Evolutionary conservation across 2,329 filamentous ascomycete species (phyloP).

Genomic region (Xylaria sp.): DNA sequence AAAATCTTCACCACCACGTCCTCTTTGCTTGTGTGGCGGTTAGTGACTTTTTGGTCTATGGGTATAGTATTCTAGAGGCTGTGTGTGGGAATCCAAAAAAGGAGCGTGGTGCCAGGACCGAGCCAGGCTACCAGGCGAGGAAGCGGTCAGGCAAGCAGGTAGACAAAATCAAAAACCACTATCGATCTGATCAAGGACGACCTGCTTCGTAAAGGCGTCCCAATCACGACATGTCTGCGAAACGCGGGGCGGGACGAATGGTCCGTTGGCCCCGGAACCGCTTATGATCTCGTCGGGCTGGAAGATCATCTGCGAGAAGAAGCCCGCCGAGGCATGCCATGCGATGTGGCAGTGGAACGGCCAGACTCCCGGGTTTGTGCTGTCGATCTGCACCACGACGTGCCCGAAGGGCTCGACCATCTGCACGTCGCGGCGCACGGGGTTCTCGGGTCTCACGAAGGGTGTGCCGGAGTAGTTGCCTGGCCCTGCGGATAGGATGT

Average conservation of each 20-base stretch:
- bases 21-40: not conserved
- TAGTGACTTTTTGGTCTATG: not conserved
- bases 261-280: too few relatives aligned
- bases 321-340: slow-evolving; percentile 59
- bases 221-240: slow-evolving; percentile 54
- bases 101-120: not conserved
- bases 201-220: slow-evolving; percentile 50
- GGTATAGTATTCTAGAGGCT: not conserved
- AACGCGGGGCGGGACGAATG: slow-evolving; percentile 49
- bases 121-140: not conserved
- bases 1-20: not conserved
- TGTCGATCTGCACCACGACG: slow-evolving; percentile 61
- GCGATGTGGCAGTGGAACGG: slow-evolving; percentile 62
- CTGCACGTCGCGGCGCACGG: slow-evolving; percentile 63
- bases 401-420: slow-evolving; percentile 57
- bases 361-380: slow-evolving; percentile 62
- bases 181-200: slow-evolving; percentile 52
- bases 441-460: slow-evolving; percentile 52
- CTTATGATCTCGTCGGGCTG: slow-evolving; percentile 39
- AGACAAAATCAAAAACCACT: slow-evolving; percentile 49
- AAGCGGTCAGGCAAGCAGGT: not conserved
- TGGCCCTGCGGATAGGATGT: slow-evolving; percentile 66
- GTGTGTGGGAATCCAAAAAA: not conserved
- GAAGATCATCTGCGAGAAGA: slow-evolving; percentile 56
- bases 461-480: slow-evolving; percentile 57